These are phyloP conservation scores for Pseudocercospora pini-densiflorae DNA, from an alignment of 2,329 filamentous ascomycete genomes.

Conservation along the genomic window DNA sequence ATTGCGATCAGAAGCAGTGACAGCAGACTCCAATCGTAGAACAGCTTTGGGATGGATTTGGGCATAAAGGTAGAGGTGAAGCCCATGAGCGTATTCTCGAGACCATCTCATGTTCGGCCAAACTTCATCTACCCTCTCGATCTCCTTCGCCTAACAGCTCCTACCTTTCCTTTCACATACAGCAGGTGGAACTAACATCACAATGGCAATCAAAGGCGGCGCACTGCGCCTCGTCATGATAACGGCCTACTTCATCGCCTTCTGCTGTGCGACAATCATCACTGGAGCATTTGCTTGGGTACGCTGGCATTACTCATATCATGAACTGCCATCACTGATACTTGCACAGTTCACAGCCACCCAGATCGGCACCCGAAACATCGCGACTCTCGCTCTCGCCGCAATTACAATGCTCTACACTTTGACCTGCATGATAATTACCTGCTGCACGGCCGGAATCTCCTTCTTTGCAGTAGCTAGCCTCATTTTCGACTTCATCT, in stretches of 20 bases:
- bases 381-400: not conserved
- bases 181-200: not conserved
- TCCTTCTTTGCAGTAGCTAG: constrained; percentile 8
- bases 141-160: not conserved
- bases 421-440: not conserved
- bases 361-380: not conserved
- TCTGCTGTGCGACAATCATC: constrained; percentile 16
- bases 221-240: constrained; percentile 20
- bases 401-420: not conserved
- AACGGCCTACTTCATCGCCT: constrained; percentile 16
- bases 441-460: constrained; percentile 9
- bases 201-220: constrained; percentile 20
- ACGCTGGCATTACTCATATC: not conserved
- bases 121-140: not conserved
- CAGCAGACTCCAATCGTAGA: not conserved
- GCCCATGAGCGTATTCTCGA: not conserved
- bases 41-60: not conserved
- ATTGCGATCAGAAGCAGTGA: not conserved
- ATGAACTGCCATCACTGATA: not conserved
- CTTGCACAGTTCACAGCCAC: not conserved
- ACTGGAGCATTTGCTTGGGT: constrained; percentile 22
- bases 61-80: not conserved
- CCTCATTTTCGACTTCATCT: constrained; percentile 17
- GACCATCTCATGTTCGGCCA: not conserved
- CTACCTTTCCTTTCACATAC: not conserved